A percentile compares a stretch with the other conserved stretches of the same genome.
These are phyloP conservation scores for Clarireedia hainanense DNA, from an alignment of 2,329 filamentous ascomycete species.

Conservation along the genomic window DNA sequence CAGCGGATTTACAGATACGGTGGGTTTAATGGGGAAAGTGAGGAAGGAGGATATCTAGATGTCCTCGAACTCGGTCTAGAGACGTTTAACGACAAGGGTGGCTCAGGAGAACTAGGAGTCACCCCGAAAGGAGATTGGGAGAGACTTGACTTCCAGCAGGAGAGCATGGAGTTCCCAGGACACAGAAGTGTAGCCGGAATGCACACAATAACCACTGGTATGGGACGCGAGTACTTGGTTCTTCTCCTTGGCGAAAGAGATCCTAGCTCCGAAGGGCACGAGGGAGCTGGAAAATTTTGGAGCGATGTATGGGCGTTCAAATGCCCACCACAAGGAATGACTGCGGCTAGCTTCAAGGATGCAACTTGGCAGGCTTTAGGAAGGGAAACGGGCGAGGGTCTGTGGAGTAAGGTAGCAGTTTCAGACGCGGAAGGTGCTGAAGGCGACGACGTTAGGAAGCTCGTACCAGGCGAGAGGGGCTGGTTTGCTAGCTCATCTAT, in stretches of 20 bases:
- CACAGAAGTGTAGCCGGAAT: conserved; percentile 46
- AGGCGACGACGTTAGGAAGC: conserved; percentile 33
- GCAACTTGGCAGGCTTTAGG: conserved; percentile 47
- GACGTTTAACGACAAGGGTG: conserved; percentile 43
- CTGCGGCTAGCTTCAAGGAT: conserved; percentile 46
- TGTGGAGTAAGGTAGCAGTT: conserved; percentile 50
- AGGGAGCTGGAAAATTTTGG: conserved; percentile 46
- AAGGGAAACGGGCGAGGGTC: conserved; percentile 47
- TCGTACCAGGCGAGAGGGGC: conserved; percentile 45
- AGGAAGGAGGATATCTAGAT: conserved; percentile 67
- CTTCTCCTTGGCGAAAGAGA: conserved; percentile 51
- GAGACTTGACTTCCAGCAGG: conserved; percentile 38
- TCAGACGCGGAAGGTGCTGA: conserved; percentile 37
- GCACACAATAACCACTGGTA: conserved; percentile 48
- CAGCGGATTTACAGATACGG: conserved; percentile 70
- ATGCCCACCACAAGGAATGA: conserved; percentile 47
- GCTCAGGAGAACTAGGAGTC: conserved; percentile 42
- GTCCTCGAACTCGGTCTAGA: conserved; percentile 52
- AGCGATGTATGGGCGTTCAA: conserved; percentile 58
- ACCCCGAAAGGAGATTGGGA: conserved; percentile 47
- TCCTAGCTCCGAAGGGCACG: conserved; percentile 41
- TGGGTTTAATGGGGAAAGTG: conserved; percentile 63
- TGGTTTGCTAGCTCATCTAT: conserved; percentile 50
- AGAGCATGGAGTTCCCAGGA: conserved; percentile 40
- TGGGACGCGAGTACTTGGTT: conserved; percentile 54